Base-by-base conservation (phyloP, 176 grass and related monocot species). In the Oryza punctata region DNA sequence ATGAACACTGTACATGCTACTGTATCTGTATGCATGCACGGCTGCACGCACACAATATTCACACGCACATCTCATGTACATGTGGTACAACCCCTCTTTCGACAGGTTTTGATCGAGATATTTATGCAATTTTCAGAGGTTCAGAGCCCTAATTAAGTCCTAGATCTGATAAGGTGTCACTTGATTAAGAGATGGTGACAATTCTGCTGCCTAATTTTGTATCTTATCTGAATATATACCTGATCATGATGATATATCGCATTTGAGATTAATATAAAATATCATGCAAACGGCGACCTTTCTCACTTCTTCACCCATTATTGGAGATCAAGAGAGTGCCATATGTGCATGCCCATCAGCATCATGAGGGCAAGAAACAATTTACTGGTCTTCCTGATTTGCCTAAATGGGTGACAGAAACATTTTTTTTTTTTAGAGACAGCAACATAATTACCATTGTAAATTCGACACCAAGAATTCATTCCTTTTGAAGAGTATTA, bases 161-260 rank as follows among this genome's bases (percentile, higher is more conserved):
- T 68, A 15, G 25, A 40, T 50, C 35, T 59, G 2, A 63, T 41
- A 32, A 69, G 70, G 61, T 75, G 25, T 2, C 25, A 32, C 43
- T 21, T 67, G 35, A 60, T 41, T 45, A 69, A 11, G 26, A 76
- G 67, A 23, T 27, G 44, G 26, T 78, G 67, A 66, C 18, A 67
- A 88, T 35, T 65, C 23, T 10, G 33, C 45, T 44, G 37, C 81
- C 69, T 69, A 69, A 68, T 75, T 80, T 35, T 79, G 71, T 59
- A 49, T 49, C 19, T 83, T 74, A 49, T 65, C 40, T 37, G 12
- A 73, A 64, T 21, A 54, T 54, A 32, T 32, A 4, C 32, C 50
- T 54, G 5, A 54, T 54, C 11, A 21, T 21, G 76, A 59, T 60
- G 68, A 27, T 74, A 15, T 60, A 23, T 60, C 21, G 7, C 47